Evolutionary conservation across 1,284 basidiomycete species (phyloP), one percentile per base, ranked within the genome.

Genomic region (Cutaneotrichosporon cutaneum): DNA sequence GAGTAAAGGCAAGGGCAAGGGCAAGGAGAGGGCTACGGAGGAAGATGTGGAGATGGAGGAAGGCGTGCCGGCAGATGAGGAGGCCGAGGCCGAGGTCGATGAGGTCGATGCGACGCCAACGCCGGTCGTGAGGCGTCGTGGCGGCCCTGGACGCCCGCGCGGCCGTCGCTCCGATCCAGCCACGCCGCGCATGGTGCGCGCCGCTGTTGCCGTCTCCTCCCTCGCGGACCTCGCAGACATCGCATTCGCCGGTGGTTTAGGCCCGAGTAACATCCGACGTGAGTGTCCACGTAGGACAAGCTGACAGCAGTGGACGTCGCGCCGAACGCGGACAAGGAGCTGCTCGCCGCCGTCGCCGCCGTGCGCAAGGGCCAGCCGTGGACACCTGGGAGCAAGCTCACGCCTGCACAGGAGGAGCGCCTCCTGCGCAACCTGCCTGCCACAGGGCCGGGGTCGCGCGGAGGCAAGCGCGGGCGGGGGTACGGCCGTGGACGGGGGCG

Each of bases 231-330:
- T 67, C 18, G 58, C 60, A 2, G 63, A 67, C 44, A 67, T 67
- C 44, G 54, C 59, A n/a, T 53, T 33, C 13, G 62, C 65, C 0
- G 62, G 62, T 26, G 62, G 60, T 4, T 57, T 67, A 21, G 62
- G 62, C 39, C 58, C 61, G 8, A 33, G 18, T n/a, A 30, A 54
- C 10, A 52, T 60, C n/a, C 55, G 62, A 3, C 53, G 65, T 66
- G 35, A 61, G 61, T 63, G n/a, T n/a, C n/a, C n/a, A n/a, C n/a
- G n/a, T n/a, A n/a, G n/a, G n/a, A n/a, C 5, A 13, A 54, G 48
- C 53, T 61, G 39, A 62, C 62, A 13, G 6, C 60, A 67, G 65
- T 67, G 32, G 63, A 62, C 42, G 61, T 67, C 4, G 52, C 66
- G 1, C 33, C 36, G 9, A 53, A 59, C 35, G 66, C 66, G 3